These are phyloP conservation scores for Exophiala sideris DNA, from an alignment of 2,329 filamentous ascomycete genomes.

Conservation along the genomic window DNA sequence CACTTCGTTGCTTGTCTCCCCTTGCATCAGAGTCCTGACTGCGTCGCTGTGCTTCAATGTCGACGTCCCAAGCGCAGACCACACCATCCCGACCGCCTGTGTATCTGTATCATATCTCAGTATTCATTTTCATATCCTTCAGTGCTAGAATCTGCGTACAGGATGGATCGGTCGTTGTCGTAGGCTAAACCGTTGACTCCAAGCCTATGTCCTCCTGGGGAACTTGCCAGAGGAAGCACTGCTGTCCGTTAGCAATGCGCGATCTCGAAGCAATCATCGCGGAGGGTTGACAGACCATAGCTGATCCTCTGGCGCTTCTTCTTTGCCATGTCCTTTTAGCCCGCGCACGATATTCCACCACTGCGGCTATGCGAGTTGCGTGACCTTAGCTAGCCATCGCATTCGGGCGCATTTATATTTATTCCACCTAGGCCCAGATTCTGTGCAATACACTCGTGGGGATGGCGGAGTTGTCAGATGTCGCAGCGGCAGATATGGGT, in stretches of 20 bases:
- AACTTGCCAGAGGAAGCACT: slow-evolving; percentile 72
- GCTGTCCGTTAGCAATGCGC: slow-evolving; percentile 15
- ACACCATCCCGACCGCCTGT: slow-evolving; percentile 93
- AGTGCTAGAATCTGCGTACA: slow-evolving; percentile 58
- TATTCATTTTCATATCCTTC: slow-evolving; percentile 3
- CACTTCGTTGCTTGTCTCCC: slow-evolving; percentile 37
- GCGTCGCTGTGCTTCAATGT: slow-evolving; percentile 58
- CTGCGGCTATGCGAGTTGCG: slow-evolving; percentile 5
- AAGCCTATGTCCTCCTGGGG: slow-evolving; percentile 79
- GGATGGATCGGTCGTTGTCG: slow-evolving; percentile 74
- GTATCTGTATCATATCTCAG: slow-evolving; percentile 59
- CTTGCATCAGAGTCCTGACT: slow-evolving; percentile 13
- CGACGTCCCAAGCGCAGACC: slow-evolving; percentile 91
- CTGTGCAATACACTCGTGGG: neutral
- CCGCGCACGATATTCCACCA: slow-evolving; percentile 1
- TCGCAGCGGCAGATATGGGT: slow-evolving; percentile 6
- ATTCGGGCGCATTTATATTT: neutral
- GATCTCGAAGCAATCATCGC: neutral
- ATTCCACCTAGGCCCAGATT: slow-evolving; percentile 1
- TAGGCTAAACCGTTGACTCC: slow-evolving; percentile 93
- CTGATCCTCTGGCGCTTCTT: slow-evolving; percentile 68
- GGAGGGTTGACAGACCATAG: slow-evolving; percentile 54
- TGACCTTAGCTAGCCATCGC: slow-evolving; percentile 14
- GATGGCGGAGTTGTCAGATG: slow-evolving; percentile 5
- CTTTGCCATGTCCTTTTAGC: slow-evolving; percentile 53